Evolutionary conservation across 495 filamentous ascomycete species (phyloP).

Genomic region (Cladorrhinum samala): DNA sequence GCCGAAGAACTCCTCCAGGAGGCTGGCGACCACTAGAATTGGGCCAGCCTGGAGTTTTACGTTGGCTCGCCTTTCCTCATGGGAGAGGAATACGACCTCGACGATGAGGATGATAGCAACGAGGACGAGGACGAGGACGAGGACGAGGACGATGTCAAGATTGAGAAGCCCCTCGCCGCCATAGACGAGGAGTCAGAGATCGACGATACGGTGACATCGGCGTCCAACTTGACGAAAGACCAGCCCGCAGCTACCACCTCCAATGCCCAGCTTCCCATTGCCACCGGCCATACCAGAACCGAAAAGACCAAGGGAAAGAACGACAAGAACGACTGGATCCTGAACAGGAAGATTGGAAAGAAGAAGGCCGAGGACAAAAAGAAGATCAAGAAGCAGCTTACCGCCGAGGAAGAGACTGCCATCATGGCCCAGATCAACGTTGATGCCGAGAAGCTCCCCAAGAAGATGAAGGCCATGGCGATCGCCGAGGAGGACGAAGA

Average conservation of each 20-base stretch:
- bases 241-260: too few relatives aligned
- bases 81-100: conserved; percentile 5
- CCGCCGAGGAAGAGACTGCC: background rate
- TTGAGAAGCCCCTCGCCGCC: too few relatives aligned
- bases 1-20: background rate
- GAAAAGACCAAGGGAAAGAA: background rate
- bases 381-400: background rate
- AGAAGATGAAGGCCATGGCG: background rate
- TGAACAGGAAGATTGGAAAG: background rate
- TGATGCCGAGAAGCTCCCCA: background rate
- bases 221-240: too few relatives aligned
- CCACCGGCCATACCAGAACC: too few relatives aligned
- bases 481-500: background rate
- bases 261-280: too few relatives aligned
- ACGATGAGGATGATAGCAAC: background rate
- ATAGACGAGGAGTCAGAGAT: too few relatives aligned
- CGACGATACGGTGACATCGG: too few relatives aligned
- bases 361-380: background rate
- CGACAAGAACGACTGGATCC: background rate
- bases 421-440: background rate
- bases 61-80: background rate
- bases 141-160: background rate
- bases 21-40: background rate
- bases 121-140: background rate
- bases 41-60: background rate